These are phyloP conservation scores for Cutaneotrichosporon dermatis DNA, from an alignment of 1,284 basidiomycete genomes.

Conservation along the genomic window DNA sequence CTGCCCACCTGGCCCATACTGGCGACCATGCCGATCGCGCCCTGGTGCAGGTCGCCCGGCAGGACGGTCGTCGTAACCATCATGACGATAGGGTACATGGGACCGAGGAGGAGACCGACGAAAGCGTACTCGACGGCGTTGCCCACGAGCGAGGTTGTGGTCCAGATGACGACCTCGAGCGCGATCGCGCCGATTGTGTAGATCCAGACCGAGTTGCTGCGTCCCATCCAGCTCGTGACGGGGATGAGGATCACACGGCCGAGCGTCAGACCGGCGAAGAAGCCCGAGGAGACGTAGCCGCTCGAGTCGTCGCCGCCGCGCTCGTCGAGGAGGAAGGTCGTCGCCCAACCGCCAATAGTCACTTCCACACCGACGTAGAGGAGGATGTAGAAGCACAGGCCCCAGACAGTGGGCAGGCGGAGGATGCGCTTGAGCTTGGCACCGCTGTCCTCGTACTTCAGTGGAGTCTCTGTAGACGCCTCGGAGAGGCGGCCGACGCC, in stretches of 20 bases:
- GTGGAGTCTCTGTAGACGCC: not conserved
- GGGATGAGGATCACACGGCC: constrained; percentile 43
- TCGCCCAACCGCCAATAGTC: constrained; percentile 43
- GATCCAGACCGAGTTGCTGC: constrained; percentile 34
- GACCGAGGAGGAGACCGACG: constrained; percentile 54
- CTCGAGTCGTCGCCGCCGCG: constrained; percentile 34
- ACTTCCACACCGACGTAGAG: constrained; percentile 45
- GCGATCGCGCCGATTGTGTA: constrained; percentile 33
- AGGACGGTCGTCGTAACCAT: constrained; percentile 50
- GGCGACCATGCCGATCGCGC: constrained; percentile 59
- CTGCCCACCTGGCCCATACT: constrained; percentile 64
- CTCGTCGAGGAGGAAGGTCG: constrained; percentile 39
- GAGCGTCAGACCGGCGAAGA: constrained; percentile 42
- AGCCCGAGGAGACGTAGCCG: constrained; percentile 44
- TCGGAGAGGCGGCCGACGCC: not conserved
- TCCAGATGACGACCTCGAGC: constrained; percentile 62
- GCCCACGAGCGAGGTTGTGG: constrained; percentile 58
- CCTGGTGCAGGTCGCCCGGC: constrained; percentile 60
- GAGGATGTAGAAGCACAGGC: constrained; percentile 37
- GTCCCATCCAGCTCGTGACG: constrained; percentile 37
- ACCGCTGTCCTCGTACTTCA: constrained; percentile 17
- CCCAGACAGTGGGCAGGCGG: constrained; percentile 28
- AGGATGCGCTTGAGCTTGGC: constrained; percentile 42
- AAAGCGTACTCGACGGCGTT: constrained; percentile 60
- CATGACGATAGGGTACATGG: constrained; percentile 63